phyloP scores from a whole-genome alignment of 352 stramenopile species.

The Phytopythium montanum region DNA sequence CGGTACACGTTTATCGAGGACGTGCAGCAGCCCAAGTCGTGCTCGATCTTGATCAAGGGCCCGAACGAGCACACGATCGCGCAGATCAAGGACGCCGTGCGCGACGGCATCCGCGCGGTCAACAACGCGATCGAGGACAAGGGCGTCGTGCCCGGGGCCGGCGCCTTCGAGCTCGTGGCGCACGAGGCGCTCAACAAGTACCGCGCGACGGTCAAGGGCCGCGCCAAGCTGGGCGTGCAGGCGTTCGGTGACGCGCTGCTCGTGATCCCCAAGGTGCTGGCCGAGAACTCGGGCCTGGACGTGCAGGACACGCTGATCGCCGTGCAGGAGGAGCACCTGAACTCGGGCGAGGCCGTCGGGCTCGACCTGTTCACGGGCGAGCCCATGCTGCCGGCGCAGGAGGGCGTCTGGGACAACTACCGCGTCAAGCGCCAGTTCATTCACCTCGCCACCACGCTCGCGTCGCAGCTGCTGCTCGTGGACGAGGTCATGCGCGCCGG shows the following conservation, averaged over 20 bases:
- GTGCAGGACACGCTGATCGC: constrained; percentile 96
- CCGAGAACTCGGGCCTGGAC: constrained; percentile 82
- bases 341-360: constrained; percentile 89
- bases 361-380: constrained; percentile 96
- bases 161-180: constrained; percentile 95
- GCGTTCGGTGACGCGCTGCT: constrained; percentile 97
- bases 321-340: constrained; percentile 94
- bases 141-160: constrained; percentile 94
- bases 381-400: constrained; percentile 94
- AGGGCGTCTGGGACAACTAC: constrained; percentile 99
- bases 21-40: constrained; percentile 95
- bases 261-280: constrained; percentile 98
- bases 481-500: constrained; percentile 99
- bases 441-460: constrained; percentile 96
- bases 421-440: constrained; percentile 99
- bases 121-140: constrained; percentile 99
- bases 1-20: constrained; percentile 99
- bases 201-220: constrained; percentile 89
- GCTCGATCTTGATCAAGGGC: constrained; percentile 98
- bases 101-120: constrained; percentile 96
- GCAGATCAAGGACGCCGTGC: constrained; percentile 99
- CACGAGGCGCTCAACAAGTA: constrained; percentile 87
- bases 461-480: constrained; percentile 98
- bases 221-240: constrained; percentile 97
- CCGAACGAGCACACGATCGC: constrained; percentile 98